Conservation (phyloP, 2,329 filamentous ascomycete species). For the Verticillium dahliae region DNA sequence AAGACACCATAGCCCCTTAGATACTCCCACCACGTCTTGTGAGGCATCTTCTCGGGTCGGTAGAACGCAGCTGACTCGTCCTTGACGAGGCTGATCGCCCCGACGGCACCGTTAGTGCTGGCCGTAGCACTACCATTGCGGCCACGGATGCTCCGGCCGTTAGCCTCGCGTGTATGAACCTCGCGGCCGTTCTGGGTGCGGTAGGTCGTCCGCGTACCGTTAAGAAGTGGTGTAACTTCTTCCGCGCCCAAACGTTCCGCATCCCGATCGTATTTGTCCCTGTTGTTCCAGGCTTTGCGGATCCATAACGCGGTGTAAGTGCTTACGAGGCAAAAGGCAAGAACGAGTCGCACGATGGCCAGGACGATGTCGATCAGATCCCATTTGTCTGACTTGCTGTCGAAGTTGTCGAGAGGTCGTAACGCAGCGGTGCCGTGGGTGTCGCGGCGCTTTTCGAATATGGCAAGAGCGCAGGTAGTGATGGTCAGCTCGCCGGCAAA, state of each 20-base stretch:
- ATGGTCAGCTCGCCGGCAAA: slow-evolving; percentile 69
- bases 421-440: slow-evolving; percentile 31
- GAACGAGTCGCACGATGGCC: slow-evolving; percentile 60
- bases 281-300: slow-evolving; percentile 30
- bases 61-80: slow-evolving; percentile 77
- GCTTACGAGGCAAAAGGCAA: slow-evolving; percentile 56
- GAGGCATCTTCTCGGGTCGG: slow-evolving; percentile 76
- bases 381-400: slow-evolving; percentile 32
- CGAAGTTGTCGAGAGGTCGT: slow-evolving; percentile 12
- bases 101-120: slow-evolving; percentile 29
- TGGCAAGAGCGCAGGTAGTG: slow-evolving; percentile 58
- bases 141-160: slow-evolving; percentile 9
- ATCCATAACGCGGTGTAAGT: slow-evolving; percentile 34
- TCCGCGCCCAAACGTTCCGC: slow-evolving; percentile 21
- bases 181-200: slow-evolving; percentile 26
- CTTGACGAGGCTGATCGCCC: slow-evolving; percentile 27
- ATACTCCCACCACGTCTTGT: slow-evolving; percentile 95
- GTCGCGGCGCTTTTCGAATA: slow-evolving; percentile 52
- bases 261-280: slow-evolving; percentile 30
- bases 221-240: slow-evolving; percentile 60
- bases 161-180: slow-evolving; percentile 12
- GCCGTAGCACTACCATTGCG: slow-evolving; percentile 16
- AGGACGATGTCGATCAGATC: slow-evolving; percentile 60
- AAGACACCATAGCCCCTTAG: slow-evolving; percentile 86
- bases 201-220: slow-evolving; percentile 28